phyloP scores from a whole-genome alignment of 108 stramenopile genomes.

The Hondaea fermentalgiana region DNA sequence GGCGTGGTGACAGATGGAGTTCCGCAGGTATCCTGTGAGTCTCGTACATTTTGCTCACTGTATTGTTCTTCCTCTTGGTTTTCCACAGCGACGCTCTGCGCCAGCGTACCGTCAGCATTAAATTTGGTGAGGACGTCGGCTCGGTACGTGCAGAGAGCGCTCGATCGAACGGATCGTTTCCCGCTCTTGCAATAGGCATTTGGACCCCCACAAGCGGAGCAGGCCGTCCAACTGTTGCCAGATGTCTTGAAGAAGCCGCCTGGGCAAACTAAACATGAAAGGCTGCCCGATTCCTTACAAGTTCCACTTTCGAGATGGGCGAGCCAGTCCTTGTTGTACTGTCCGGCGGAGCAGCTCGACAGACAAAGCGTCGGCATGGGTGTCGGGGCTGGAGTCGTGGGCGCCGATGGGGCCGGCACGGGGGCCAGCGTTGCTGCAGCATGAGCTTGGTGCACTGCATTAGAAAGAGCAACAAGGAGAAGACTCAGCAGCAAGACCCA shows the following conservation, averaged over 20 bases:
- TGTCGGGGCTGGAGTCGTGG: neutral
- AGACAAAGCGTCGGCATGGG: neutral
- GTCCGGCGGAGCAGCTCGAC: neutral
- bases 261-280: neutral
- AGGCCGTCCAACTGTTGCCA: constrained; percentile 1
- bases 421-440: neutral
- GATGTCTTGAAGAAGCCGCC: neutral
- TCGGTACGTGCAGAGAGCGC: neutral
- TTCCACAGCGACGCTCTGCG: neutral
- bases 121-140: neutral
- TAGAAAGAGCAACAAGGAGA: too few relatives aligned
- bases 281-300: neutral
- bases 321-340: neutral
- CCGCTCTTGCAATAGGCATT: neutral
- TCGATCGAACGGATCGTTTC: neutral
- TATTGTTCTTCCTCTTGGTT: neutral
- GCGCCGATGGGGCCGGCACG: neutral
- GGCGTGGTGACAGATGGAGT: neutral
- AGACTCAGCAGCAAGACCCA: too few relatives aligned
- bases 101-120: neutral
- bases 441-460: too few relatives aligned
- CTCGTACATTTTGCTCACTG: neutral
- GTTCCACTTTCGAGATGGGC: neutral
- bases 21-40: neutral
- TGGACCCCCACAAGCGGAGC: neutral